Conservation (phyloP, 202 grass and related monocot species). For the Brachypodium distachyon region DNA sequence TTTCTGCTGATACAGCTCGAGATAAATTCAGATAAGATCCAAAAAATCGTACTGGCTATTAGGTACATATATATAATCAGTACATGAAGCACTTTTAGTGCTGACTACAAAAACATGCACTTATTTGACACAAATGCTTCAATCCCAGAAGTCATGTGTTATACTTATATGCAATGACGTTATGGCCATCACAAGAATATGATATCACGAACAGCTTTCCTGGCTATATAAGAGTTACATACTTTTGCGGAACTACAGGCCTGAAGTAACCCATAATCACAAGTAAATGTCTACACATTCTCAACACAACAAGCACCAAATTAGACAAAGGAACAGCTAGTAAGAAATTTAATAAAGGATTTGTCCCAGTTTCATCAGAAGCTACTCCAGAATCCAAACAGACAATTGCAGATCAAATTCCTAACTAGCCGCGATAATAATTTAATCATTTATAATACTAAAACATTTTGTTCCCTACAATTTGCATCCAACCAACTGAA, state of each 20-base stretch:
- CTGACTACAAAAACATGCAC: neutral
- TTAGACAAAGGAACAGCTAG: neutral
- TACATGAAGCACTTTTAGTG: too few relatives aligned
- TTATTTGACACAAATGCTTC: neutral
- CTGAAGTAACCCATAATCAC: neutral
- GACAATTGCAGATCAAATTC: neutral
- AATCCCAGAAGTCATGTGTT: neutral
- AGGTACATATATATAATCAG: too few relatives aligned
- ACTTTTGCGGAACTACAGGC: neutral
- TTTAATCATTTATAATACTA: neutral
- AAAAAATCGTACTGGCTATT: too few relatives aligned
- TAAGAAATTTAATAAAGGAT: neutral
- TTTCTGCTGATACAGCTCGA: neutral
- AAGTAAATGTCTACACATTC: neutral
- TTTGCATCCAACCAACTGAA: neutral
- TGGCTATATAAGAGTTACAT: neutral
- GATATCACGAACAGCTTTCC: neutral
- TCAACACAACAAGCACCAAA: neutral
- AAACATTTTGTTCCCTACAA: neutral
- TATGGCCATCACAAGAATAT: neutral
- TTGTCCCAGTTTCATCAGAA: neutral
- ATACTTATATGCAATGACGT: neutral
- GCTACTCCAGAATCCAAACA: too few relatives aligned
- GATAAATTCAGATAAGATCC: neutral
- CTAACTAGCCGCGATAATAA: neutral